Base-by-base conservation (phyloP, 805 yeast genomes). In the Nadsonia fulvescens region DNA sequence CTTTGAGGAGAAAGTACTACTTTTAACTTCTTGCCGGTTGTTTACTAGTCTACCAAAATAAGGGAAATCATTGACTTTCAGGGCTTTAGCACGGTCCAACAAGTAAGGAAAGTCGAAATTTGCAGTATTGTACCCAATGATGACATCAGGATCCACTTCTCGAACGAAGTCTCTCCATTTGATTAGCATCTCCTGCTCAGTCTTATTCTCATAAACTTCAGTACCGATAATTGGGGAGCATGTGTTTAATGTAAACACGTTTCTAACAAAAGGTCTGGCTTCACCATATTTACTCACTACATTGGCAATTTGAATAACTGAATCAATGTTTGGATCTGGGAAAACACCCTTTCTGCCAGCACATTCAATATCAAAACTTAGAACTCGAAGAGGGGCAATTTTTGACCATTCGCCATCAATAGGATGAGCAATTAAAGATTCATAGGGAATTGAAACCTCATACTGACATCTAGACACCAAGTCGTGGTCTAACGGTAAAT, bases 321-420 rank as follows among this genome's bases (percentile, higher is more conserved):
- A 76, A 54, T 89, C 99, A 24, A 68, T 63, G 34, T 76, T 76
- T 2, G 99, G 74, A 44, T 89, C 98, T 1, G 99, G 98, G 48
- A 89, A 89, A 8, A 89, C 65, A 28, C 98, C 98, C 37, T 79
- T 76, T 51, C 99, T 68, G 23, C 98, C 98, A 3, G 98, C 89
- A 63, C 99, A 89, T 51, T 89, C 99, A 34, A 89, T 89, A 60
- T 89, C 99, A 48, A 89, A 86, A 7, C 95, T 82, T 37, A 89
- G 56, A 25, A 89, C 71, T 42, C 99, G 72, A 32, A 89, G 58
- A 0, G 98, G 98, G 1, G 98, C 96, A 54, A 77, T 73, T 37
- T 70, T 74, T 18, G 81, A 64, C 83, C 91, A 91, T 33, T 83
- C 82, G 4, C 93, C 95, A 44, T 86, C 96, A 0, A 94, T 63